Percentiles rank a stretch among this genome's conserved stretches.
Evolutionary conservation across 176 grass and related monocot species (phyloP).

Genomic region (Oryza officinalis): DNA sequence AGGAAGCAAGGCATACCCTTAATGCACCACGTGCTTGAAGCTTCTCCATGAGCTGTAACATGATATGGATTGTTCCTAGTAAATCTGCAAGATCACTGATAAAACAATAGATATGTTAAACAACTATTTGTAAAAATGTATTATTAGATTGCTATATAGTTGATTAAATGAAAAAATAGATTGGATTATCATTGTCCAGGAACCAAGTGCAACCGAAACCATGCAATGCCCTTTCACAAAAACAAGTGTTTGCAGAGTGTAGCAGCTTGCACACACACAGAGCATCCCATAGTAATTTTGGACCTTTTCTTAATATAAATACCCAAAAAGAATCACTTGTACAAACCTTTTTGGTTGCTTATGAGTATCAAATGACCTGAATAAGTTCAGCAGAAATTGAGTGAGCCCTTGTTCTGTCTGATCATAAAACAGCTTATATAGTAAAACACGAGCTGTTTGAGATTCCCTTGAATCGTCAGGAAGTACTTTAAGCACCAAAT

Average conservation of each 20-base stretch:
- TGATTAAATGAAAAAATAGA: conserved; percentile 5
- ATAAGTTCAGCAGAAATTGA: conserved; percentile 84
- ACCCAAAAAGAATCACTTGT: conserved; percentile 3
- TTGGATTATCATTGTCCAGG: conserved; percentile 14
- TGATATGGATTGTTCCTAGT: conserved; percentile 86
- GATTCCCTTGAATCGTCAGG: conserved; percentile 81
- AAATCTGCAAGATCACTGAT: conserved; percentile 92
- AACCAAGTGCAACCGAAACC: conserved; percentile 20
- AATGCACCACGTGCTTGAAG: conserved; percentile 82
- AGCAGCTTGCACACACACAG: not conserved
- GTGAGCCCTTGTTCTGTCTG: conserved; percentile 92
- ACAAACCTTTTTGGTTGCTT: conserved; percentile 95
- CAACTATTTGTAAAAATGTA: not conserved
- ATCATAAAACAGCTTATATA: conserved; percentile 98
- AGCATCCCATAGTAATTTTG: not conserved
- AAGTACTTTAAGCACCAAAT: conserved; percentile 85
- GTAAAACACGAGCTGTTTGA: conserved; percentile 79
- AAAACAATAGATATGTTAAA: conserved; percentile 36
- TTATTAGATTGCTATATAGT: not conserved
- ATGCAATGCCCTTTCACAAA: conserved; percentile 3
- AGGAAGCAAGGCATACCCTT: conserved; percentile 66
- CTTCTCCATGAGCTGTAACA: conserved; percentile 94
- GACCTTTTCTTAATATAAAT: not conserved
- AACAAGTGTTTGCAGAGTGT: conserved; percentile 1
- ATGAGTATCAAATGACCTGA: conserved; percentile 88